Base-by-base conservation (phyloP, 2,329 filamentous ascomycete genomes). In the Aspergillus viridinutans region DNA sequence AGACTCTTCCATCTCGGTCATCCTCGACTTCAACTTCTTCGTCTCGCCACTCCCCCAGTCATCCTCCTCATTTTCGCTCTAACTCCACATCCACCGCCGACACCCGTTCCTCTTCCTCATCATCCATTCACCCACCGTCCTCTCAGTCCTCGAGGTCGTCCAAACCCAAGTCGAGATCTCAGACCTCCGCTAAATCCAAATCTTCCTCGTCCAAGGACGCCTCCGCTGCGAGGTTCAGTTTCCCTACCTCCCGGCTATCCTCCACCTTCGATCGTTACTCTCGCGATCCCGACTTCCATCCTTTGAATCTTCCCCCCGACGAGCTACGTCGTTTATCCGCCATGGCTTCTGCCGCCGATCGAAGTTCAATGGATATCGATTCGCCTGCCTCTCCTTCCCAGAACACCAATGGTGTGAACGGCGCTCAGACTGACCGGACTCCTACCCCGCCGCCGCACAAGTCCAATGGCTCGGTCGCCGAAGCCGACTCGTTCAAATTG, bases 401-500 rank as follows among this genome's bases (percentile, higher is more conserved):
- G 57, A 76, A 81, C 40, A 55, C 64, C 52, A 74, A 73, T 58
- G 74, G 70, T n/a, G 66, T 69, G 55, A 64, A 69, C 47, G 65
- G 69, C 53, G 64, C 64, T 45, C 66, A 75, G 17, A 60, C 65
- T 50, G 72, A 76, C 54, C 69, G 73, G 51, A 79, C 74, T 58
- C 78, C 75, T 3, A 76, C 77, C 54, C 78, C 78, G 53, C 78
- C 76, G 52, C 78, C 77, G 20, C 77, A 80, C 62, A 67, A 79
- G 74, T 64, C 80, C 47, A 82, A 76, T 66, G 76, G 80, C 20
- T 76, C 78, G 61, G 74, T 67, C 45, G 89, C 93, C 54, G 90
- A 97, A 71, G 91, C 93, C 26, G 94, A 99, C 77, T 82, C 86
- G 12, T 96, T 88, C 83, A 99, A 99, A 81, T 85, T 90, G 66